Evolutionary conservation across 441 rosid genomes (phyloP).

Genomic region (Metrosideros polymorpha): DNA sequence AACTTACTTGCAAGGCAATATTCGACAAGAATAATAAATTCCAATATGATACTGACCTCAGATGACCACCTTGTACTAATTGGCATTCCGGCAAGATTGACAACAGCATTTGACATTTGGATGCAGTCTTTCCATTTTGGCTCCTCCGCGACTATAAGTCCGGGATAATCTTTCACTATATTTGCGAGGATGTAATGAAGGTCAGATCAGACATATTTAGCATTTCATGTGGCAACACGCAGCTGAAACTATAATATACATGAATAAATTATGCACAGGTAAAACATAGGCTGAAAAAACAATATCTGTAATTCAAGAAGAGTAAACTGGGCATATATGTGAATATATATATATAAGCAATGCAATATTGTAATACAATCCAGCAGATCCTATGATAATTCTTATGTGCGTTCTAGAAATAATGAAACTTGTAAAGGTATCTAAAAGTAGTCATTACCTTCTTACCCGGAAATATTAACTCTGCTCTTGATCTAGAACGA

Average conservation of each 20-base stretch:
- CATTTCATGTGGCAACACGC: not conserved
- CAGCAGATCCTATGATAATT: not conserved
- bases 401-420: not conserved
- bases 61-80: slow-evolving; percentile 94
- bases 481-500: slow-evolving; percentile 79
- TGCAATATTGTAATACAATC: not conserved
- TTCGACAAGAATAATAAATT: not conserved
- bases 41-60: slow-evolving; percentile 45
- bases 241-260: not conserved
- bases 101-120: slow-evolving; percentile 77
- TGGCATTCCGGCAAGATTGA: slow-evolving; percentile 89
- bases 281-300: not conserved
- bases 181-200: not conserved
- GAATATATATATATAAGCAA: not conserved
- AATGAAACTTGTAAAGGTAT: not conserved
- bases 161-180: slow-evolving; percentile 62
- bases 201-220: not conserved
- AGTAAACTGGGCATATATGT: not conserved
- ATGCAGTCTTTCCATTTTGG: slow-evolving; percentile 63
- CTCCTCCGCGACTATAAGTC: slow-evolving; percentile 67
- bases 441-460: slow-evolving; percentile 49
- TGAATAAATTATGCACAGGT: not conserved
- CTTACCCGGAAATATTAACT: slow-evolving; percentile 94
- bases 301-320: not conserved
- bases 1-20: not conserved